Conservation (phyloP, 257 asterid species). For the Verbascum thapsus region DNA sequence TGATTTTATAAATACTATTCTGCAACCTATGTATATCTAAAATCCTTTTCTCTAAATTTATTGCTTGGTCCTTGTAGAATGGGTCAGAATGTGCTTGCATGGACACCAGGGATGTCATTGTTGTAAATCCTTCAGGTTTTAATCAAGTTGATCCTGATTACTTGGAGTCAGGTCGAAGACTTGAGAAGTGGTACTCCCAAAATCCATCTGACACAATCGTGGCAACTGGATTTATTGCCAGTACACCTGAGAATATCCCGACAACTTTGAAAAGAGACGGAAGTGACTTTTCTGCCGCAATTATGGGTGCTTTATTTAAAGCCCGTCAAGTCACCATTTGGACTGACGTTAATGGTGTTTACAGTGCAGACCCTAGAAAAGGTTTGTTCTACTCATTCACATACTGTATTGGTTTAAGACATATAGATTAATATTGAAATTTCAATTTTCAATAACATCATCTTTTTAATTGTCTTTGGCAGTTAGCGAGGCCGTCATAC, state of each 20-base stretch:
- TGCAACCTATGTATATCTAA: conserved; percentile 1
- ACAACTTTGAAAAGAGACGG: conserved; percentile 99
- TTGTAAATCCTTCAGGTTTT: conserved; percentile 78
- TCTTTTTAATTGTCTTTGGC: conserved; percentile 28
- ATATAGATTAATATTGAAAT: neutral
- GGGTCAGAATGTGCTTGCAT: conserved; percentile 75
- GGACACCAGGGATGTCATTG: conserved; percentile 97
- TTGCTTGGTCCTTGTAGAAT: conserved; percentile 50
- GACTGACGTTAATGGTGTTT: conserved; percentile 99
- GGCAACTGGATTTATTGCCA: conserved; percentile 96
- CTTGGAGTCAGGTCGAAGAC: conserved; percentile 70
- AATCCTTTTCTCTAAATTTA: conserved; percentile 1
- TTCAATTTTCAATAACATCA: conserved; percentile 12
- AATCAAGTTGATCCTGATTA: conserved; percentile 98
- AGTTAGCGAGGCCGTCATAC: conserved; percentile 98
- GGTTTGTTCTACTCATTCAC: conserved; percentile 45
- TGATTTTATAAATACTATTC: conserved; percentile 25
- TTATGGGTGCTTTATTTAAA: conserved; percentile 85
- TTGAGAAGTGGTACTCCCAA: conserved; percentile 78
- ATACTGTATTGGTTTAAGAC: conserved; percentile 5
- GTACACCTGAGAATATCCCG: conserved; percentile 83
- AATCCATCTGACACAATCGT: conserved; percentile 67
- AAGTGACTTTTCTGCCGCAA: conserved; percentile 99
- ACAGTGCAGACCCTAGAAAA: conserved; percentile 98
- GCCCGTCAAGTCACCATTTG: conserved; percentile 97